A percentile compares a stretch with the other conserved stretches of the same genome.
Evolutionary conservation across 495 filamentous ascomycete species (phyloP).

Genomic region (Xylaria sp.): DNA sequence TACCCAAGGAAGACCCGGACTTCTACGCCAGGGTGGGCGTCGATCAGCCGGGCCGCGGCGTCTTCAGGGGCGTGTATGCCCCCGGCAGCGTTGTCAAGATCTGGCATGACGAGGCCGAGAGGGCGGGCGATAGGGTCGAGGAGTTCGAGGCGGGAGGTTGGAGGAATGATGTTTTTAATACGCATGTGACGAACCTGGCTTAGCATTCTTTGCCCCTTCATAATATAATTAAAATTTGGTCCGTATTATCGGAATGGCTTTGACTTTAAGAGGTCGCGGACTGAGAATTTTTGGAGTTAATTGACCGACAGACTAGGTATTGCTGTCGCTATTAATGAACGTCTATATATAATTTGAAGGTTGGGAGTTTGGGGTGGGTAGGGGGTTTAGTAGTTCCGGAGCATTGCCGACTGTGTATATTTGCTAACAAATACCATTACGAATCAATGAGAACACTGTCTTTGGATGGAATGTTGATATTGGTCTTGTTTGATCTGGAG

Average conservation of each 20-base stretch:
- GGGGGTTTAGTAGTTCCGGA: not conserved
- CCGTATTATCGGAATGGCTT: not conserved
- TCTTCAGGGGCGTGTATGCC: slow-evolving; percentile 85
- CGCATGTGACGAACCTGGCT: slow-evolving; percentile 46
- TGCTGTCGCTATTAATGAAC: not conserved
- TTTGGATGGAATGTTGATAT: not conserved
- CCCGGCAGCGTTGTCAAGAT: slow-evolving; percentile 86
- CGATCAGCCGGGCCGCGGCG: slow-evolving; percentile 63
- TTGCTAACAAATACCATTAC: not conserved
- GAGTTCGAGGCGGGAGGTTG: slow-evolving; percentile 73
- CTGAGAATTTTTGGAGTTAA: not conserved
- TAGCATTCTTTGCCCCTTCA: slow-evolving; percentile 18
- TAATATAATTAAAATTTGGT: not conserved
- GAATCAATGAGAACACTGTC: not conserved
- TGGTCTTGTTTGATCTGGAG: not conserved
- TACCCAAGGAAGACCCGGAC: slow-evolving; percentile 74
- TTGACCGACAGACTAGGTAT: too few relatives aligned
- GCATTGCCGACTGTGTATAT: not conserved
- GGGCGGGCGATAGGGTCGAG: slow-evolving; percentile 67
- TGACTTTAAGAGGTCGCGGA: not conserved
- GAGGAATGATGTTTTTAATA: slow-evolving; percentile 87
- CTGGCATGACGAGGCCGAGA: slow-evolving; percentile 79
- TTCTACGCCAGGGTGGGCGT: slow-evolving; percentile 74
- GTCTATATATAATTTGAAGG: not conserved
- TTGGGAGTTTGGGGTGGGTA: not conserved